These are phyloP conservation scores for Davidsoniella australis DNA, from an alignment of 2,329 filamentous ascomycete species.

Conservation along the genomic window DNA sequence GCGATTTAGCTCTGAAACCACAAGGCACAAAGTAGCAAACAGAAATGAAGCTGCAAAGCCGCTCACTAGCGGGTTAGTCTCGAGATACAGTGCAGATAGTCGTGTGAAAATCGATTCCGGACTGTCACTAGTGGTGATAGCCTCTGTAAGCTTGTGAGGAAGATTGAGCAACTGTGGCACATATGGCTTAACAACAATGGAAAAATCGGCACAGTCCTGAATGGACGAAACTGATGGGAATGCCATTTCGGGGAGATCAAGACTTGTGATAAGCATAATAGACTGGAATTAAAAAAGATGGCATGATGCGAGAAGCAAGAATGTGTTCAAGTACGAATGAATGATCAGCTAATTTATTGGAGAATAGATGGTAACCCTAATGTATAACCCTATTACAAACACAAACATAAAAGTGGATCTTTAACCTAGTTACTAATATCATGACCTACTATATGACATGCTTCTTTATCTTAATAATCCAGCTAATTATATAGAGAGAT, in stretches of 20 bases:
- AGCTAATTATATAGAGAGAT: too few relatives aligned
- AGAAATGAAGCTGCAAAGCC: constrained; percentile 55
- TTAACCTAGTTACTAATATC: too few relatives aligned
- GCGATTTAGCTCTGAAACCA: constrained; percentile 67
- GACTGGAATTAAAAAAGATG: neutral
- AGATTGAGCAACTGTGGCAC: constrained; percentile 52
- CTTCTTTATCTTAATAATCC: too few relatives aligned
- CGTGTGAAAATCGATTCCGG: constrained; percentile 21
- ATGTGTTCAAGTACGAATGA: neutral
- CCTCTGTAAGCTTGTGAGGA: constrained; percentile 44
- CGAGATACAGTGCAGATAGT: constrained; percentile 55
- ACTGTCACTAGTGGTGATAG: constrained; percentile 32
- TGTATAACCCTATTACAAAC: too few relatives aligned
- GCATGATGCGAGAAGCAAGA: neutral
- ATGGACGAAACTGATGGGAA: constrained; percentile 55
- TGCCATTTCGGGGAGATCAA: constrained; percentile 32
- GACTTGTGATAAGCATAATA: neutral
- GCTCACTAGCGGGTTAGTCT: constrained; percentile 72
- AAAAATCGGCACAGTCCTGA: constrained; percentile 60
- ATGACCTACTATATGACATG: too few relatives aligned
- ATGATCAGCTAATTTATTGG: too few relatives aligned
- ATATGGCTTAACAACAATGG: constrained; percentile 58
- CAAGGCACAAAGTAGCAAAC: constrained; percentile 53
- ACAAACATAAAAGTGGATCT: too few relatives aligned
- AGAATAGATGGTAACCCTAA: neutral